Percentiles rank a stretch among this genome's conserved stretches.
phyloP scores from a whole-genome alignment of 2,329 filamentous ascomycete species.

The Penicillium sp. region DNA sequence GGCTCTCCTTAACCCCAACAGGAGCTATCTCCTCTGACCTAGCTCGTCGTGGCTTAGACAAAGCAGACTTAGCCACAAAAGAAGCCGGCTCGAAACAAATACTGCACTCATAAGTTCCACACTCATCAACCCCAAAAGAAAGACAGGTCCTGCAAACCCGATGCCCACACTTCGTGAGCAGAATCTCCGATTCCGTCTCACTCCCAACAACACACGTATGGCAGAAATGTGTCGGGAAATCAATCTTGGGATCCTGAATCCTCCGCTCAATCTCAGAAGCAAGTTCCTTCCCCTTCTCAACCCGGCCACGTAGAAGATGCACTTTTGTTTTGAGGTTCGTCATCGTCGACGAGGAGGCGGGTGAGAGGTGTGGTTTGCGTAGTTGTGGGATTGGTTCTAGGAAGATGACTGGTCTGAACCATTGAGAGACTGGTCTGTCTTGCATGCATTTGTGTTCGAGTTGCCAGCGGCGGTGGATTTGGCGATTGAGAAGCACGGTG shows the following conservation, averaged over 20 bases:
- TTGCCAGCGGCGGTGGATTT: conserved; percentile 21
- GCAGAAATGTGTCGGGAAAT: conserved; percentile 25
- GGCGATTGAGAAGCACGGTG: conserved; percentile 21
- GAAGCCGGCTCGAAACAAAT: conserved; percentile 20
- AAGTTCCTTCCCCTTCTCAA: conserved; percentile 28
- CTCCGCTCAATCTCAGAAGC: conserved; percentile 23
- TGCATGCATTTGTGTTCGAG: conserved; percentile 22
- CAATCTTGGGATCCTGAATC: conserved; percentile 9
- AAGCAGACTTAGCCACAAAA: conserved; percentile 13
- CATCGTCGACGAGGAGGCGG: not conserved
- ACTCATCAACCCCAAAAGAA: conserved; percentile 9
- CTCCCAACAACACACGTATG: conserved; percentile 22
- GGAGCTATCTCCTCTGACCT: conserved; percentile 3
- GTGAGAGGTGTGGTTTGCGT: conserved; percentile 6
- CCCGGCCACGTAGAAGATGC: conserved; percentile 19
- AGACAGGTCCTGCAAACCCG: conserved; percentile 24
- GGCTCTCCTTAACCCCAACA: not conserved
- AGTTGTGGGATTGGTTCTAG: conserved; percentile 19
- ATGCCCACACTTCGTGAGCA: conserved; percentile 24
- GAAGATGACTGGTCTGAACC: conserved; percentile 19
- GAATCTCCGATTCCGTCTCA: conserved; percentile 15
- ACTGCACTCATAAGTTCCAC: conserved; percentile 21
- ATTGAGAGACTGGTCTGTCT: conserved; percentile 6
- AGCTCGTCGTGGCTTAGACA: not conserved
- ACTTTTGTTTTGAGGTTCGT: conserved; percentile 4